Evolutionary conservation across 2,329 filamentous ascomycete genomes (phyloP), one percentile per base, ranked within the genome.

Genomic region (Endoconidiophora polonica): DNA sequence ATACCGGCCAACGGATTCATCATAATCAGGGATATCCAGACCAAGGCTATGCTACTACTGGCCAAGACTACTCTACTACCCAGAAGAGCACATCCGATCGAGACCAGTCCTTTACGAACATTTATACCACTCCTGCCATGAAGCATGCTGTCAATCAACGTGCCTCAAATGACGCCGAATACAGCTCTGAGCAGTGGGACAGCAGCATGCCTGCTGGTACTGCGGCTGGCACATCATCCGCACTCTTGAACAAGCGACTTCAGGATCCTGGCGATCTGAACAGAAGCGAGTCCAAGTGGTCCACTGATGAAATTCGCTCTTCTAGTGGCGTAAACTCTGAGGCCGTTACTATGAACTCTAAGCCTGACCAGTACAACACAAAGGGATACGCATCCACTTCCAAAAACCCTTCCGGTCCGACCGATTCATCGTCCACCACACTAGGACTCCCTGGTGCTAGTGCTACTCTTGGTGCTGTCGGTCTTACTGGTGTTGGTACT

Each of bases 261-360:
- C 23, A 40, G 14, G 18, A 29, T 16, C 49, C 49, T 46, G 37
- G 40, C 16, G 26, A 37, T 22, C 44, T 46, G 23, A 36, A 44
- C 18, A 36, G 52, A 10, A 36, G 47, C 18, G 39, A 38, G 14
- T 50, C 47, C 14, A 46, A 41, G 33, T 53, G 52, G 52, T 53
- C 52, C 5, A 53, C 52, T 20, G 52, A 53, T 22, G 52, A 50
- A 36, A 53, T 53, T 16, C 48, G 52, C 5, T 23, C 47, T 18
- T 38, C 42, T 18, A 47, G 44, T 23, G 42, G 33, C 9, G 38
- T 29, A 10, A 36, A 36, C n/a, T 23, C 46, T 5, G 36, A 12
- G 44, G 33, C 20, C 29, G 33, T 22, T 22, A 42, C 41, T 16
- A 40, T 23, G 24, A 16, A 40, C 20, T 47, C 45, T 4, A 39